Evolutionary conservation across 2,329 filamentous ascomycete genomes (phyloP), one percentile per base, ranked within the genome.

Genomic region (Plenodomus biglobosus): DNA sequence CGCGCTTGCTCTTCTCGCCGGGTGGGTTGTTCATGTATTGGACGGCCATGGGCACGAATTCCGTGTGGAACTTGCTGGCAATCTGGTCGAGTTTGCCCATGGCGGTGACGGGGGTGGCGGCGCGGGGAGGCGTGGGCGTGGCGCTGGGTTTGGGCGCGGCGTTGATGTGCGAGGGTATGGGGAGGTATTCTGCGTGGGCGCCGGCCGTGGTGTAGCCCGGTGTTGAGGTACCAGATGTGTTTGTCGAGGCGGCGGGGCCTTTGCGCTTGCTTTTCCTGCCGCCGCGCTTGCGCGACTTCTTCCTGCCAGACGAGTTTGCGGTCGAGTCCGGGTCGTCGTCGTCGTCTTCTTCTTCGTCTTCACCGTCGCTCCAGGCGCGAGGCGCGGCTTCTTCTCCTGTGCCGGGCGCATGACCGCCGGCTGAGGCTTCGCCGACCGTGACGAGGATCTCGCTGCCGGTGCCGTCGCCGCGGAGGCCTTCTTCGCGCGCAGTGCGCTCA

Each of bases 81-180:
- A 92, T 80, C n/a, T 79, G 80, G 35, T 86, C 79, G 10, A 94
- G 76, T 70, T 87, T 86, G 53, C 85, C 84, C 8, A 63, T 43
- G 0, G 67, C 48, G 3, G 75, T 69, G 36, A 71, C 64, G 19
- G 68, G 64, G 4, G 62, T 55, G 8, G 61, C 46, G 13, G 60
- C 44, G 40, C 59, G 58, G 22, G 66, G 61, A 42, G 75, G 34
- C 52, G 75, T 62, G 50, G 67, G 53, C 27, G 68, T 60, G 61
- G 68, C 50, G 36, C 65, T 53, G 49, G 72, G 64, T 49, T 68
- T 64, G 24, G 69, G 63, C 34, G 61, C 59, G 19, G 68, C 52
- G 42, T 49, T 55, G 52, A 72, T 58, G 43, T 73, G 55, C 5
- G 69, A 66, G 19, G 70, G 69, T 16, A 70, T 67, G 34, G 69